Evolutionary conservation across 352 stramenopile species (phyloP).

Genomic region (Pythium aquatile): DNA sequence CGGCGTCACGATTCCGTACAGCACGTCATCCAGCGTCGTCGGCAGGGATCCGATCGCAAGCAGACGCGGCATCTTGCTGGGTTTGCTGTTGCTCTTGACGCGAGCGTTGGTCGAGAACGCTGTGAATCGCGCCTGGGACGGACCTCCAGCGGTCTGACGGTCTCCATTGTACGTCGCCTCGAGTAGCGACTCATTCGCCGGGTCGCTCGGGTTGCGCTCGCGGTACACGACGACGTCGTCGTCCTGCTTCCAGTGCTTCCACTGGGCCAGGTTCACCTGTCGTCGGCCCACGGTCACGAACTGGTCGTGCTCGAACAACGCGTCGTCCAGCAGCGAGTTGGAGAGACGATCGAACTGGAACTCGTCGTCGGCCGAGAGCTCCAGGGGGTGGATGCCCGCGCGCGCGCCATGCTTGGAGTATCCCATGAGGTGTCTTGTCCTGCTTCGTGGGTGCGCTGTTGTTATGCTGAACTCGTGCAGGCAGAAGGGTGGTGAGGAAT

Average conservation of each 20-base stretch:
- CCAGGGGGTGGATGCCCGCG: conserved; percentile 7
- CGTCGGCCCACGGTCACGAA: conserved; percentile 22
- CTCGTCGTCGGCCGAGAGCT: conserved; percentile 22
- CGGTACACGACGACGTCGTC: conserved; percentile 26
- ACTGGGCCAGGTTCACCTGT: conserved; percentile 19
- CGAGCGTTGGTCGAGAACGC: conserved; percentile 6
- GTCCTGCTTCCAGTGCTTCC: conserved; percentile 21
- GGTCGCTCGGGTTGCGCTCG: conserved; percentile 8
- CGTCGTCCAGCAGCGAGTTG: conserved; percentile 22
- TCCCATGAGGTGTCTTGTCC: conserved; percentile 3
- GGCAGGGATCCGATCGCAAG: conserved; percentile 38
- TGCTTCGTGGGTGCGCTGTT: too few species aligned
- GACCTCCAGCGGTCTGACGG: neutral
- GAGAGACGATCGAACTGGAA: conserved; percentile 24
- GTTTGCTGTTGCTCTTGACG: neutral
- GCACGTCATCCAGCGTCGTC: conserved; percentile 50
- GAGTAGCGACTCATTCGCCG: conserved; percentile 8
- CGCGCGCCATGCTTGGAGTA: neutral
- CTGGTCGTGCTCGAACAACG: conserved; percentile 24
- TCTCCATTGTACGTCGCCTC: neutral
- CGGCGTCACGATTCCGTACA: conserved; percentile 55
- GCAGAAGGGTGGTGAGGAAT: neutral
- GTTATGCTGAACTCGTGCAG: too few species aligned
- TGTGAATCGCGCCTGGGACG: conserved; percentile 11
- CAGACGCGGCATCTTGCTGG: conserved; percentile 15